Conservation (phyloP, 225 moss, liverwort and hornwort genomes). For the Ulota crispa region DNA sequence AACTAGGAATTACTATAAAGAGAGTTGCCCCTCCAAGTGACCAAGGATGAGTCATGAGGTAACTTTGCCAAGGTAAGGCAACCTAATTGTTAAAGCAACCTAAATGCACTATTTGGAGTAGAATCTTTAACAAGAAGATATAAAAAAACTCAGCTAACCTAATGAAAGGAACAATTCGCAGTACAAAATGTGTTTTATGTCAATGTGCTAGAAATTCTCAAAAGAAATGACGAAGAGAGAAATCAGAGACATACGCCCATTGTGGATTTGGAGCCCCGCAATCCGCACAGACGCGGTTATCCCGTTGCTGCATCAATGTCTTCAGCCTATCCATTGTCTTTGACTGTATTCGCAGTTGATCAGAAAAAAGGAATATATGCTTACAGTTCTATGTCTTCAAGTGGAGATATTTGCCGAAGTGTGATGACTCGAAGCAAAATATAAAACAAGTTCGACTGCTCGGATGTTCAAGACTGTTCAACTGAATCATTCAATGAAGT, state of each 20-base stretch:
- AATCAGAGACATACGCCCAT: constrained; percentile 71
- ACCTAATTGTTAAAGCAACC: no score
- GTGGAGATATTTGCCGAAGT: background rate
- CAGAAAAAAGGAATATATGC: background rate
- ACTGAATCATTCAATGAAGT: background rate
- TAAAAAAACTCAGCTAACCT: background rate
- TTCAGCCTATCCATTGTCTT: constrained; percentile 64
- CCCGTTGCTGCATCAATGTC: constrained; percentile 60
- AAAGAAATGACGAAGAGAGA: background rate
- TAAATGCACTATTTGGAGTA: no score
- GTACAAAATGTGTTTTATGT: background rate
- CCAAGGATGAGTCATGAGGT: no score
- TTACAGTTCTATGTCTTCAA: background rate
- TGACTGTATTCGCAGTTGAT: background rate
- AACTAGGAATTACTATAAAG: no score
- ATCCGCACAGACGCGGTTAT: constrained; percentile 78
- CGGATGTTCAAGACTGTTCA: background rate
- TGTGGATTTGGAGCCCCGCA: constrained; percentile 70
- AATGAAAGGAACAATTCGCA: no score
- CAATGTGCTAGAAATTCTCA: background rate
- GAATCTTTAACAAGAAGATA: background rate
- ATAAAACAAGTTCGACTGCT: background rate
- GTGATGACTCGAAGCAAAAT: background rate
- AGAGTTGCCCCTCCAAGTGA: no score
- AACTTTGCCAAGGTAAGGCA: no score